phyloP scores from a whole-genome alignment of 2,329 filamentous ascomycete genomes.

The Trichoderma koningii region DNA sequence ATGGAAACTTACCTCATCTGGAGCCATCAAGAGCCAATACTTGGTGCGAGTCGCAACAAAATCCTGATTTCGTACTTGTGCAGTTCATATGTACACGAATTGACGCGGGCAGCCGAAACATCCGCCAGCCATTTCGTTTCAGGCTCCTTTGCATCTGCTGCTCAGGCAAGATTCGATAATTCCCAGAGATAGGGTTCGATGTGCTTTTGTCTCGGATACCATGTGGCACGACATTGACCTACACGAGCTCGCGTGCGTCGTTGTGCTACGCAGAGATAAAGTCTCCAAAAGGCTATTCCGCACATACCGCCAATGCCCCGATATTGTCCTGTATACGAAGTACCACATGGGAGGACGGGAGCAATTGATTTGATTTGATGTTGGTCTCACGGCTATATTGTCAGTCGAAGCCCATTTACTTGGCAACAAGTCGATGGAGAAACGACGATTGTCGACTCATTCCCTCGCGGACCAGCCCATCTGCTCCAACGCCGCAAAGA shows the following conservation, averaged over 20 bases:
- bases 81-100: neutral
- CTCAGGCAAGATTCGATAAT: constrained; percentile 10
- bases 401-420: neutral
- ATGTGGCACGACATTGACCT: constrained; percentile 23
- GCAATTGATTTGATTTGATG: neutral
- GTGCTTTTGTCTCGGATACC: constrained; percentile 27
- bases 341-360: neutral
- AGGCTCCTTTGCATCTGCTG: constrained; percentile 1
- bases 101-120: constrained; percentile 25
- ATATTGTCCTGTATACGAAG: constrained; percentile 1
- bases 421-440: neutral
- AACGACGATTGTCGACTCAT: neutral
- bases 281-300: constrained; percentile 7
- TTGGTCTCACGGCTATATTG: constrained; percentile 7
- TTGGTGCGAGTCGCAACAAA: constrained; percentile 15
- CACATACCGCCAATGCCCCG: constrained; percentile 11
- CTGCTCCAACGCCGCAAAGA: neutral
- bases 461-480: constrained; percentile 1
- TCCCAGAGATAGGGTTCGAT: constrained; percentile 27
- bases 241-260: constrained; percentile 28
- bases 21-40: neutral
- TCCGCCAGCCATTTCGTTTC: constrained; percentile 25
- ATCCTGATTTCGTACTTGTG: constrained; percentile 6
- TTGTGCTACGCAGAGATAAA: constrained; percentile 16
- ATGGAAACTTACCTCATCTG: neutral